These are phyloP conservation scores for Macrolepiota dolichaula DNA, from an alignment of 768 basidiomycete species.

Conservation along the genomic window DNA sequence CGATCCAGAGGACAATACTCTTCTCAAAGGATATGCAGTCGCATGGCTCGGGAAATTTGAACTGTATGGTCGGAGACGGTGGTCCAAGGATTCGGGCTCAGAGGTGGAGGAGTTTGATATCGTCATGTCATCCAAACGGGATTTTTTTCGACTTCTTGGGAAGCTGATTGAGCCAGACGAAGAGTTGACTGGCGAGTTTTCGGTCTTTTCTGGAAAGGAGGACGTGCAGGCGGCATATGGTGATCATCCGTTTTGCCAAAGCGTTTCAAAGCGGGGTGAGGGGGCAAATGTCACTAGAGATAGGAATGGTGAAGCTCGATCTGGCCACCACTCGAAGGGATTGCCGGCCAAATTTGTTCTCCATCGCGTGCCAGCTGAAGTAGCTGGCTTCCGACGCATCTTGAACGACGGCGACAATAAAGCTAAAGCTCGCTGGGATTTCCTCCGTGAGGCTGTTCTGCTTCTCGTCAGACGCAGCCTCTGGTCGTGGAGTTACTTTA, in stretches of 20 bases:
- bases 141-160: slow-evolving; percentile 4
- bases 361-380: not conserved
- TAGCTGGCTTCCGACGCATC: not conserved
- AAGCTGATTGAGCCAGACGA: not conserved
- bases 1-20: not conserved
- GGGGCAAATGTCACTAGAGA: not conserved
- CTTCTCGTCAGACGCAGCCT: not conserved
- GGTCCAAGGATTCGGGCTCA: not conserved
- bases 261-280: not conserved
- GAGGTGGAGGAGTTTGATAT: not conserved
- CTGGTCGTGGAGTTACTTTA: not conserved
- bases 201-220: not conserved
- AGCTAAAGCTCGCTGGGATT: not conserved
- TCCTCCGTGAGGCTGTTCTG: not conserved
- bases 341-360: not conserved
- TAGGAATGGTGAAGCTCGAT: too few species aligned
- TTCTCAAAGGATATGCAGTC: not conserved
- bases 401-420: not conserved
- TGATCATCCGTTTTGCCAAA: not conserved
- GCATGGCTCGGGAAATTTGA: not conserved
- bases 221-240: not conserved
- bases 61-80: not conserved
- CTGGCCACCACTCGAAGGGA: not conserved
- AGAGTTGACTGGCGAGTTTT: slow-evolving; percentile 1
- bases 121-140: not conserved